A percentile compares a stretch with the other conserved stretches of the same genome.
These are phyloP conservation scores for Botrytis paeoniae DNA, from an alignment of 2,329 filamentous ascomycete genomes.

Conservation along the genomic window DNA sequence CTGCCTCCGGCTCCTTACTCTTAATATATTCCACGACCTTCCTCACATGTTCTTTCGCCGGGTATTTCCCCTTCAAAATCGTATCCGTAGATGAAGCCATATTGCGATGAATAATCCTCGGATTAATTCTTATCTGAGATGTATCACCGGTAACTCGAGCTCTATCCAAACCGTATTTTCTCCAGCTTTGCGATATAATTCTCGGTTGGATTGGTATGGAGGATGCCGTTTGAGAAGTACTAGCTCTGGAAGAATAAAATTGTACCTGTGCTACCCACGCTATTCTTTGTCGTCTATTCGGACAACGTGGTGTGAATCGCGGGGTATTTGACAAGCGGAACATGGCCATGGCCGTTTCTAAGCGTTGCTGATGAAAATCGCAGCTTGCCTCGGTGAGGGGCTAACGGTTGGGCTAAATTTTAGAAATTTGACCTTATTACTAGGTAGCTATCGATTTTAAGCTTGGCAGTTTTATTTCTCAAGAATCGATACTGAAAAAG, in stretches of 20 bases:
- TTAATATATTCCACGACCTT: constrained; percentile 79
- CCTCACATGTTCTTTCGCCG: constrained; percentile 81
- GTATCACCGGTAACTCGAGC: not conserved
- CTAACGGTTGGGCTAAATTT: not conserved
- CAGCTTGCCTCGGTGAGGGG: not conserved
- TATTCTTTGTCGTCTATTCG: not conserved
- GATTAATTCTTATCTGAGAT: not conserved
- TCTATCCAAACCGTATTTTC: not conserved
- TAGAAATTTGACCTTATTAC: not conserved
- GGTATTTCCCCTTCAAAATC: constrained; percentile 64
- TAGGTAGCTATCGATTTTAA: not conserved
- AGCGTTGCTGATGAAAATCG: not conserved
- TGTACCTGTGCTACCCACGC: not conserved
- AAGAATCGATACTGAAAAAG: not conserved
- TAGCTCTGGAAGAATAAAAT: not conserved
- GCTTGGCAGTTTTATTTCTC: not conserved
- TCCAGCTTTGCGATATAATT: not conserved
- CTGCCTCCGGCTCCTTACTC: constrained; percentile 59
- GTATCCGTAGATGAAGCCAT: constrained; percentile 2
- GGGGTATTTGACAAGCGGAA: constrained; percentile 10
- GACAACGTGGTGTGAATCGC: constrained; percentile 7
- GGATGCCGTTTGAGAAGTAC: not conserved
- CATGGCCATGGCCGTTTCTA: constrained; percentile 12
- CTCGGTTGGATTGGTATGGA: not conserved
- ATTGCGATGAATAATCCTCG: not conserved